phyloP scores from a whole-genome alignment of 139 green algal genomes.

The Tetraselmis striata region DNA sequence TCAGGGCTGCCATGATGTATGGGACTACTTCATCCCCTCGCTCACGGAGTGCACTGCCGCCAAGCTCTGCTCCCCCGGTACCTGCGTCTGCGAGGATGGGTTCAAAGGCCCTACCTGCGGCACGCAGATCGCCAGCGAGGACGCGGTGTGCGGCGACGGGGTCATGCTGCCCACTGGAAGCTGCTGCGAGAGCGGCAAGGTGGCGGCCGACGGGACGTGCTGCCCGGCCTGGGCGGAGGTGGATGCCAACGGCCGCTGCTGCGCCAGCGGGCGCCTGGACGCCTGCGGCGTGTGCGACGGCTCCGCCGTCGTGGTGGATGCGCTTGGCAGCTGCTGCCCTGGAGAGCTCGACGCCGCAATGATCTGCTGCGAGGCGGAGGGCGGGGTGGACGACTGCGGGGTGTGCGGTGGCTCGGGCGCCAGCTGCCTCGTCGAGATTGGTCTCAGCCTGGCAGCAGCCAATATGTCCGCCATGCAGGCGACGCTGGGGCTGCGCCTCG shows the following conservation, averaged over 20 bases:
- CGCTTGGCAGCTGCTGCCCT: slow-evolving; percentile 30
- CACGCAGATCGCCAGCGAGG: too few relatives aligned
- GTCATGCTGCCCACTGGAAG: too few relatives aligned
- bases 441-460: background rate
- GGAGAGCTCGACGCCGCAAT: slow-evolving; percentile 31
- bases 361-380: slow-evolving; percentile 32
- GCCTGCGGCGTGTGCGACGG: slow-evolving; percentile 44
- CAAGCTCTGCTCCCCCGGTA: too few relatives aligned
- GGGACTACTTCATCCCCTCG: too few relatives aligned
- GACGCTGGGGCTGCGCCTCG: background rate
- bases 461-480: background rate
- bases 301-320: slow-evolving; percentile 25
- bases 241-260: slow-evolving; percentile 35
- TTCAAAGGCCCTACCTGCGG: too few relatives aligned
- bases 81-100: too few relatives aligned
- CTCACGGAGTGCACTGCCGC: too few relatives aligned
- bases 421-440: slow-evolving; percentile 19
- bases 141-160: too few relatives aligned
- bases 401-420: slow-evolving; percentile 39
- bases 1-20: too few relatives aligned
- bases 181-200: slow-evolving; percentile 31
- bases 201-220: slow-evolving; percentile 24
- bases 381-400: slow-evolving; percentile 45
- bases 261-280: slow-evolving; percentile 21
- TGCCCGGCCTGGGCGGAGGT: slow-evolving; percentile 18